Percentiles rank a stretch among this genome's conserved stretches.
These are phyloP conservation scores for Neonectria coccinea DNA, from an alignment of 2,329 filamentous ascomycete species.

Conservation along the genomic window DNA sequence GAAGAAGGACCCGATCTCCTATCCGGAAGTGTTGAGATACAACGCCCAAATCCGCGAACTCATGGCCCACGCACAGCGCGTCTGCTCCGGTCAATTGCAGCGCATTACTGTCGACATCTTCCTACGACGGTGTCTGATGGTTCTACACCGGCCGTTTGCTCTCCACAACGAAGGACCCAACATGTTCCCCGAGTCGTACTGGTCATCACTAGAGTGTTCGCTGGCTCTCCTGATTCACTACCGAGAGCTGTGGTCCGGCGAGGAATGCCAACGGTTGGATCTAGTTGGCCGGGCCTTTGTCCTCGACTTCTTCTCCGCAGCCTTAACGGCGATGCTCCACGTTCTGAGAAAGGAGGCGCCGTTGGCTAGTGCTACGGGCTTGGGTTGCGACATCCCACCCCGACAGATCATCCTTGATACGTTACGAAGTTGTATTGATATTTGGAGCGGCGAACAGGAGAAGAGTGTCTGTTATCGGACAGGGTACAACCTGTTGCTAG, in stretches of 20 bases:
- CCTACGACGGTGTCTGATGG: constrained; percentile 51
- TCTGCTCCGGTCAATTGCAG: constrained; percentile 48
- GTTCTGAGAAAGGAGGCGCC: constrained; percentile 51
- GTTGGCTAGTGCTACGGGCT: constrained; percentile 43
- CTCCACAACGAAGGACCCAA: constrained; percentile 49
- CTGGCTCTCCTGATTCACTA: constrained; percentile 52
- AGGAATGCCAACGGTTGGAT: constrained; percentile 43
- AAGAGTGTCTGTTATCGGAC: constrained; percentile 53
- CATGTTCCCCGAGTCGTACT: constrained; percentile 52
- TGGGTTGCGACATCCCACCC: constrained; percentile 48
- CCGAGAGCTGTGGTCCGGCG: constrained; percentile 50
- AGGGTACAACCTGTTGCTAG: constrained; percentile 48
- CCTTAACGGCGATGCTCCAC: constrained; percentile 50
- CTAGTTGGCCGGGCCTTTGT: constrained; percentile 51
- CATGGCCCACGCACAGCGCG: constrained; percentile 47
- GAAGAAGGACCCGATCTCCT: constrained; percentile 47
- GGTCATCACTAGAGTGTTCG: constrained; percentile 53
- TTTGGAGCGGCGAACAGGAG: constrained; percentile 51
- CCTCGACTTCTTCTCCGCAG: constrained; percentile 52
- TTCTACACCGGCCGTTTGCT: constrained; percentile 52
- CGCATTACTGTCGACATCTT: constrained; percentile 52
- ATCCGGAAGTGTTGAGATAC: constrained; percentile 50
- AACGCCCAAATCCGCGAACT: constrained; percentile 49
- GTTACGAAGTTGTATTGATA: constrained; percentile 49
- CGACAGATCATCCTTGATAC: constrained; percentile 53